Conservation (phyloP, 2,329 filamentous ascomycete species). For the Plenodomus lindquistii region DNA sequence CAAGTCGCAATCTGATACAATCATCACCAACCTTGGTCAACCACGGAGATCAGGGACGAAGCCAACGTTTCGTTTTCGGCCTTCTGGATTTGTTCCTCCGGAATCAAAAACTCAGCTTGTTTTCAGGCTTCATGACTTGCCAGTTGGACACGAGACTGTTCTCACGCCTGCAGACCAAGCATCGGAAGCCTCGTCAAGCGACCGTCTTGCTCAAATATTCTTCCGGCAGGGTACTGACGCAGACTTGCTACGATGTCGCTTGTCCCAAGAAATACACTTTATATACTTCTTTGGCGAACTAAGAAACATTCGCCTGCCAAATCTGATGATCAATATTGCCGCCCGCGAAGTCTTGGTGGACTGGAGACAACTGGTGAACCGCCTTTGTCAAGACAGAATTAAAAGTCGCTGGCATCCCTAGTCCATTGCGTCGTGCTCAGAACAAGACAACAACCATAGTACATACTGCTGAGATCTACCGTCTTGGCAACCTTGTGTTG, state of each 20-base stretch:
- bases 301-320: slow-evolving; percentile 18
- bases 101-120: slow-evolving; percentile 15
- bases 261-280: slow-evolving; percentile 16
- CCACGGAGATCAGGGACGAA: not conserved
- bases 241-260: slow-evolving; percentile 6
- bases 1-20: slow-evolving; percentile 4
- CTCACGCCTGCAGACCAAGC: slow-evolving; percentile 3
- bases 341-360: slow-evolving; percentile 16
- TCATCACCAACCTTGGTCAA: not conserved
- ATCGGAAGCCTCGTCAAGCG: not conserved
- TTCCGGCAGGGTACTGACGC: slow-evolving; percentile 10
- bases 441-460: slow-evolving; percentile 10
- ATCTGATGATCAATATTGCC: slow-evolving; percentile 12
- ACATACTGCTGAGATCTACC: slow-evolving; percentile 7
- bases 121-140: slow-evolving; percentile 16
- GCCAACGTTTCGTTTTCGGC: slow-evolving; percentile 23
- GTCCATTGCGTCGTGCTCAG: slow-evolving; percentile 8
- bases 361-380: slow-evolving; percentile 20
- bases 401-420: slow-evolving; percentile 13
- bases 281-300: slow-evolving; percentile 19
- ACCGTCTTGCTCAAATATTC: slow-evolving; percentile 13
- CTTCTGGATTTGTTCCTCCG: slow-evolving; percentile 18
- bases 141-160: slow-evolving; percentile 5
- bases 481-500: slow-evolving; percentile 5
- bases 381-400: slow-evolving; percentile 16